Percentiles rank a stretch among this genome's conserved stretches.
Conservation (phyloP, 768 basidiomycete species). For the Tulasnella sp. region DNA sequence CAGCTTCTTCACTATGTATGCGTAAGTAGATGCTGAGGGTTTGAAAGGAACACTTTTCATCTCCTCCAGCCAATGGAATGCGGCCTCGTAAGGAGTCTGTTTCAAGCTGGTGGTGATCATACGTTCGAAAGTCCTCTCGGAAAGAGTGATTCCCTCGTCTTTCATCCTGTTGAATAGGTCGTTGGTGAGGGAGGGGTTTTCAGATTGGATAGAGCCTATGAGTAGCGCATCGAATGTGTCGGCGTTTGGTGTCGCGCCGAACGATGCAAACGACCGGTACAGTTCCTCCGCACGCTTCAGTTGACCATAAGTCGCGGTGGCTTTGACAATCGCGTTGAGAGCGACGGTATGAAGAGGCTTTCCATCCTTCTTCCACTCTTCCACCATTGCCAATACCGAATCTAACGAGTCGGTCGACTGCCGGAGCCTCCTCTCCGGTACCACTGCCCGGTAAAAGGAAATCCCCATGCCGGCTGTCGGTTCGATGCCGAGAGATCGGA, state of each 20-base stretch:
- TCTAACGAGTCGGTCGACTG: not conserved
- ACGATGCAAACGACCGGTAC: constrained; percentile 51
- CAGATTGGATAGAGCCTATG: not conserved
- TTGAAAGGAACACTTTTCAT: constrained; percentile 54
- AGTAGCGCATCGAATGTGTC: constrained; percentile 59
- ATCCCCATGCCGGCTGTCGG: constrained; percentile 41
- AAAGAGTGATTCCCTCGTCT: not conserved
- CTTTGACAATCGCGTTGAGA: constrained; percentile 56
- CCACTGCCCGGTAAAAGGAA: constrained; percentile 41
- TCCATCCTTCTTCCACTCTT: constrained; percentile 36
- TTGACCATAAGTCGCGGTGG: constrained; percentile 47
- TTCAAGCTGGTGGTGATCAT: constrained; percentile 24
- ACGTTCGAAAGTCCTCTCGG: not conserved
- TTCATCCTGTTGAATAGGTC: not conserved
- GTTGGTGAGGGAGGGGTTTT: not conserved
- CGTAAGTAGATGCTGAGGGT: constrained; percentile 48
- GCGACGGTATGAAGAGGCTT: constrained; percentile 42
- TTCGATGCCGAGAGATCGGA: constrained; percentile 42
- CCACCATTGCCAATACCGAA: constrained; percentile 13
- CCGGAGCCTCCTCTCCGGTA: constrained; percentile 16
- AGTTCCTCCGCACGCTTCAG: constrained; percentile 64
- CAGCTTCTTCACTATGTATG: constrained; percentile 47
- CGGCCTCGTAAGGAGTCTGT: constrained; percentile 66
- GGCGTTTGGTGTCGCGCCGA: constrained; percentile 43
- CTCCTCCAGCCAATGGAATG: constrained; percentile 79